Conservation (phyloP, 2,329 filamentous ascomycete genomes). For the Aspergillus flavus region DNA sequence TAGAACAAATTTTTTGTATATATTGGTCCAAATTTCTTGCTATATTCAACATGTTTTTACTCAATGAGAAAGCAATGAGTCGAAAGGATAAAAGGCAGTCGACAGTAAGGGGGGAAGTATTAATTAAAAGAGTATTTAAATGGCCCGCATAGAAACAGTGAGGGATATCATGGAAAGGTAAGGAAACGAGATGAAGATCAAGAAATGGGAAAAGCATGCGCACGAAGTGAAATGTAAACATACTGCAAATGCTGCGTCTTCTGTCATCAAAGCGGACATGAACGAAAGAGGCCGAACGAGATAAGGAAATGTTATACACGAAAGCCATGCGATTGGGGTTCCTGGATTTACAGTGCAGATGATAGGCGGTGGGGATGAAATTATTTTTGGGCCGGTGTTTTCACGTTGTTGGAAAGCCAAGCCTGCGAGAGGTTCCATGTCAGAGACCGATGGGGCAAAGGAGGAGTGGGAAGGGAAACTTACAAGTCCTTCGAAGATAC, state of each 20-base stretch:
- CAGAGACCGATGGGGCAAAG: constrained; percentile 9
- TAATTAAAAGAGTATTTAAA: constrained; percentile 37
- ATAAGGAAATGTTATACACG: constrained; percentile 39
- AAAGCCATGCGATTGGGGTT: constrained; percentile 22
- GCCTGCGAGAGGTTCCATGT: constrained; percentile 44
- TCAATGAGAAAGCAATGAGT: constrained; percentile 11
- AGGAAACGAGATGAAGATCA: constrained; percentile 27
- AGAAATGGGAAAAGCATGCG: constrained; percentile 26
- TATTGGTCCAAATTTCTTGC: constrained; percentile 19
- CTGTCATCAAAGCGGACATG: constrained; percentile 46
- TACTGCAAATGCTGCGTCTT: constrained; percentile 44
- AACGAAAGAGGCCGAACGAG: constrained; percentile 33
- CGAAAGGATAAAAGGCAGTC: constrained; percentile 21
- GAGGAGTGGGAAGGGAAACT: constrained; percentile 26
- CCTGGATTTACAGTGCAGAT: constrained; percentile 20
- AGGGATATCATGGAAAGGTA: constrained; percentile 46
- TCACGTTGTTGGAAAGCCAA: constrained; percentile 85
- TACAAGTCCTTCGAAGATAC: constrained; percentile 76
- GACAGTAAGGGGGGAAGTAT: constrained; percentile 25
- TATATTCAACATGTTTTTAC: constrained; percentile 21
- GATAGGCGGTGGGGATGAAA: constrained; percentile 14
- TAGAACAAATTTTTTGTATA: neutral
- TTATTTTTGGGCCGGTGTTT: constrained; percentile 53
- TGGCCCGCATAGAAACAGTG: constrained; percentile 41
- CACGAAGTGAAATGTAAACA: constrained; percentile 21